These are phyloP conservation scores for Sporothrix brunneoviolacea DNA, from an alignment of 2,329 filamentous ascomycete species.

Conservation along the genomic window DNA sequence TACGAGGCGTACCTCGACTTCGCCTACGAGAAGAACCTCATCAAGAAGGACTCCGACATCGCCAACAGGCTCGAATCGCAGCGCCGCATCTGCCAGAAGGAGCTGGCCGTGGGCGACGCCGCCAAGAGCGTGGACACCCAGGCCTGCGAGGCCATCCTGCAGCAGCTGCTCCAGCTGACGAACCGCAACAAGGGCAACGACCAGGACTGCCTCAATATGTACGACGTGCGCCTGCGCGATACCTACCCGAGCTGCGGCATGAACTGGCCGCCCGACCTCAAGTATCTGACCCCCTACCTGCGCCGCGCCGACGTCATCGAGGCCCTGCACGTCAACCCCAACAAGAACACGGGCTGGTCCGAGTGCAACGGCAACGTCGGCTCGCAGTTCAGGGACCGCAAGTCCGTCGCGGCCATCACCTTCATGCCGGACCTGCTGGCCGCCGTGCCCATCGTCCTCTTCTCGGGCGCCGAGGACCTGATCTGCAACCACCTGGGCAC, in stretches of 20 bases:
- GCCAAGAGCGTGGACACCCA: constrained; percentile 56
- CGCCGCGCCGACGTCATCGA: constrained; percentile 68
- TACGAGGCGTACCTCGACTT: constrained; percentile 82
- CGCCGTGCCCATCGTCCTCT: constrained; percentile 73
- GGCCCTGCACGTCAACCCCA: constrained; percentile 75
- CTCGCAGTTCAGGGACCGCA: constrained; percentile 58
- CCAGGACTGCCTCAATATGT: constrained; percentile 81
- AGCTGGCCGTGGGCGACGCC: constrained; percentile 41
- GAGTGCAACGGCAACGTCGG: constrained; percentile 83
- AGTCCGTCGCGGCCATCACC: constrained; percentile 65
- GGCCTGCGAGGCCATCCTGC: constrained; percentile 71
- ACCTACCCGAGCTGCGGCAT: constrained; percentile 80
- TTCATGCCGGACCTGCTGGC: constrained; percentile 73
- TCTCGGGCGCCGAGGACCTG: constrained; percentile 87
- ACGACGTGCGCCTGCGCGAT: constrained; percentile 84
- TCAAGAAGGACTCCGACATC: constrained; percentile 58
- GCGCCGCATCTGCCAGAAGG: constrained; percentile 61
- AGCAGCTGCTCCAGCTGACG: constrained; percentile 63
- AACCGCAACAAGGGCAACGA: constrained; percentile 42
- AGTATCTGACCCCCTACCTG: constrained; percentile 72
- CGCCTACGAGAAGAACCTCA: constrained; percentile 67
- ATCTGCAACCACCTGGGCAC: constrained; percentile 98
- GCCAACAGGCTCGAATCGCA: constrained; percentile 62
- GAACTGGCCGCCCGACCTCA: constrained; percentile 93
- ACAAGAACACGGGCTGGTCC: constrained; percentile 81